Evolutionary conservation across 2,329 filamentous ascomycete species (phyloP).

Genomic region (Chaetoscypha palmicola): DNA sequence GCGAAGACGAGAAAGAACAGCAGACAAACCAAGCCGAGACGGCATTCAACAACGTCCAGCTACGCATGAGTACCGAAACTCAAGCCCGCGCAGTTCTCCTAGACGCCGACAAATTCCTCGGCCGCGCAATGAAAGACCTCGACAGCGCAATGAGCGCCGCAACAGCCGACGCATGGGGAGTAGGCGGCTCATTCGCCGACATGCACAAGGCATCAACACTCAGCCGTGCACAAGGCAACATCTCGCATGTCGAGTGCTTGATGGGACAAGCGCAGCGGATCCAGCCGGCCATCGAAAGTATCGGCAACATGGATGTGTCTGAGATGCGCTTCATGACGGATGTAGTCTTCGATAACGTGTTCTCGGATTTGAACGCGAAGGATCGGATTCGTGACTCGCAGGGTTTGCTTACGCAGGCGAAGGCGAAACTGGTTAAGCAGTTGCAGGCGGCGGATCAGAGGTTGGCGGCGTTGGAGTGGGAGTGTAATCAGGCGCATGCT

Average conservation of each 20-base stretch:
- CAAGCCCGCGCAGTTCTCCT: conserved; percentile 37
- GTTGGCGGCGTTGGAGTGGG: conserved; percentile 26
- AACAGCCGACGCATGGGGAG: conserved; percentile 41
- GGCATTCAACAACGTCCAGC: conserved; percentile 34
- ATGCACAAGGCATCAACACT: conserved; percentile 49
- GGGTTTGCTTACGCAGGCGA: conserved; percentile 33
- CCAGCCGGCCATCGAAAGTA: conserved; percentile 33
- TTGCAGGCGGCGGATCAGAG: conserved; percentile 30
- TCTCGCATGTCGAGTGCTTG: conserved; percentile 36
- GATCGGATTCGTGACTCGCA: conserved; percentile 42
- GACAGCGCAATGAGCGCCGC: conserved; percentile 37
- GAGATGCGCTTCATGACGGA: conserved; percentile 42
- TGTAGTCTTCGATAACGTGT: conserved; percentile 49
- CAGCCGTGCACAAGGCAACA: conserved; percentile 38
- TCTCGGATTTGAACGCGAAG: conserved; percentile 45
- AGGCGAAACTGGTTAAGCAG: conserved; percentile 30
- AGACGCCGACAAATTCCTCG: conserved; percentile 34
- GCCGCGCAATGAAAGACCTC: conserved; percentile 33
- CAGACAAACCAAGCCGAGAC: conserved; percentile 31
- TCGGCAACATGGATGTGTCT: conserved; percentile 38
- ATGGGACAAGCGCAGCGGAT: conserved; percentile 36
- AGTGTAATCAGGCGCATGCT: conserved; percentile 25
- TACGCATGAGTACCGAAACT: conserved; percentile 34
- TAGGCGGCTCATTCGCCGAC: conserved; percentile 40
- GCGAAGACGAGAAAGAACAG: conserved; percentile 44